Conservation (phyloP, 2,329 filamentous ascomycete species). For the Parastagonospora nodorum region DNA sequence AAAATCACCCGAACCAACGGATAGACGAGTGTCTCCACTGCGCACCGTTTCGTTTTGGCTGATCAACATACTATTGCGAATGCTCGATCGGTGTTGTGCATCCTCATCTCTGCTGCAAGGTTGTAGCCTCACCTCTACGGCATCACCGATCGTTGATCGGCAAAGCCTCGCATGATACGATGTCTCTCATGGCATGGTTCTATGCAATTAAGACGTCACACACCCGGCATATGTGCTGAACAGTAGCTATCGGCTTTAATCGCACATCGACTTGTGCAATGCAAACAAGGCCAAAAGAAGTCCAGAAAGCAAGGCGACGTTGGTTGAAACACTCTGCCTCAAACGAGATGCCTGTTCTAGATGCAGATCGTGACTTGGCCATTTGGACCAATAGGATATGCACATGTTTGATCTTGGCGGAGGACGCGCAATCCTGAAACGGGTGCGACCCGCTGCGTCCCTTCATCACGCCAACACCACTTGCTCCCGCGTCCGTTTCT, state of each 20-base stretch:
- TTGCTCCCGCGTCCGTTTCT: background rate
- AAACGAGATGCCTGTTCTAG: background rate
- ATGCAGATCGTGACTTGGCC: background rate
- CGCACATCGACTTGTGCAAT: background rate
- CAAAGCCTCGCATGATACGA: too few relatives aligned
- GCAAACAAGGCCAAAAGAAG: background rate
- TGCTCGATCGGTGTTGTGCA: too few relatives aligned
- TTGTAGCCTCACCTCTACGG: too few relatives aligned
- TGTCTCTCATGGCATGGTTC: too few relatives aligned
- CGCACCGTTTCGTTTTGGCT: too few relatives aligned
- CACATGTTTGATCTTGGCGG: background rate
- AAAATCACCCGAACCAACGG: too few relatives aligned
- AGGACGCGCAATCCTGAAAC: slow-evolving; percentile 3
- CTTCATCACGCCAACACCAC: background rate
- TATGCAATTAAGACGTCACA: too few relatives aligned
- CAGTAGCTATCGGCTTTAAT: background rate
- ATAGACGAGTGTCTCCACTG: too few relatives aligned
- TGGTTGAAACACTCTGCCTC: background rate
- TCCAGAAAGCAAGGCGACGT: background rate
- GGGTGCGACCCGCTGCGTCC: background rate
- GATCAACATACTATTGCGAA: too few relatives aligned
- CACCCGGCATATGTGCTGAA: too few relatives aligned
- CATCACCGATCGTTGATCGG: too few relatives aligned
- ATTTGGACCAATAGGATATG: background rate
- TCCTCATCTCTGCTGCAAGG: too few relatives aligned